Conservation (phyloP, 768 basidiomycete species). For the Dacryopinax primogenitus region DNA sequence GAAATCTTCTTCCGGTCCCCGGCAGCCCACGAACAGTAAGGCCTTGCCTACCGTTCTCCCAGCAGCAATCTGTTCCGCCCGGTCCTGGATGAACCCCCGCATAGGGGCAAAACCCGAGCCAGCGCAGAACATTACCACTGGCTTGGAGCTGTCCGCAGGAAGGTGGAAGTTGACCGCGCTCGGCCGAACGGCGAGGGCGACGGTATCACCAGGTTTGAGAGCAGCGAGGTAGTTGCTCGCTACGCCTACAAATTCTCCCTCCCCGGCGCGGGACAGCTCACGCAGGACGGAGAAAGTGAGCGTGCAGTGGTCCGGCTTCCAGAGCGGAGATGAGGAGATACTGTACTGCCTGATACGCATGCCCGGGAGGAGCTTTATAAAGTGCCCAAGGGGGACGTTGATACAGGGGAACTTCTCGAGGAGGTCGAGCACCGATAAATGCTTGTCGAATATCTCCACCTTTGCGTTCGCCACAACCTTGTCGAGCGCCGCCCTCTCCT, state of each 20-base stretch:
- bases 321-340: constrained; percentile 39
- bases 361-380: constrained; percentile 34
- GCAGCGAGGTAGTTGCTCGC: constrained; percentile 36
- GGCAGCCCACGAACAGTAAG: constrained; percentile 39
- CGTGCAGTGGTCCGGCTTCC: constrained; percentile 33
- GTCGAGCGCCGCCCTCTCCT: constrained; percentile 25
- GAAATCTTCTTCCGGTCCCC: constrained; percentile 32
- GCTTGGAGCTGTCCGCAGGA: constrained; percentile 30
- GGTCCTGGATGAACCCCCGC: constrained; percentile 41
- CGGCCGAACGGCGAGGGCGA: constrained; percentile 33
- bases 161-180: constrained; percentile 35
- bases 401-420: constrained; percentile 32
- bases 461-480: constrained; percentile 26
- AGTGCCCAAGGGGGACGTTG: constrained; percentile 29
- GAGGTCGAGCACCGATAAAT: constrained; percentile 34
- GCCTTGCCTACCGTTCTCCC: constrained; percentile 33
- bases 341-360: constrained; percentile 42
- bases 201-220: constrained; percentile 32
- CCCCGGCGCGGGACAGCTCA: constrained; percentile 29
- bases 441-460: constrained; percentile 27
- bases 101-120: constrained; percentile 40
- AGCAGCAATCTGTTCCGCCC: constrained; percentile 34
- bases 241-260: constrained; percentile 34
- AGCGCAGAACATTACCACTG: constrained; percentile 37
- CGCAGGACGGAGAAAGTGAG: constrained; percentile 37